phyloP scores from a whole-genome alignment of 2,329 filamentous ascomycete genomes.

The Fusarium decemcellulare region DNA sequence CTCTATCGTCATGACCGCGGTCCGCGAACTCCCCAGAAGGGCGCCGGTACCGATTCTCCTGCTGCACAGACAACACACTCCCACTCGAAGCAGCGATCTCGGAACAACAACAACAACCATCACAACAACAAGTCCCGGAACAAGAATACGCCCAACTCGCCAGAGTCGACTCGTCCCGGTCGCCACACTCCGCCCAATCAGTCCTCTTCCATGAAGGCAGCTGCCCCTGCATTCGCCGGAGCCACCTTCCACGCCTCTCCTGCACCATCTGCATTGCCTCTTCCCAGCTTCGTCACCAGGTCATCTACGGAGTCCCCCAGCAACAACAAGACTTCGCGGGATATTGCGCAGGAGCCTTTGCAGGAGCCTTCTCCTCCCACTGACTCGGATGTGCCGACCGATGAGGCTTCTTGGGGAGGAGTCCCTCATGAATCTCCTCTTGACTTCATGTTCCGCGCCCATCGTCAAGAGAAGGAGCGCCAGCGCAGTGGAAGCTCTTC shows the following conservation, averaged over 20 bases:
- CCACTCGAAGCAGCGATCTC: slow-evolving; percentile 49
- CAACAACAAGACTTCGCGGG: slow-evolving; percentile 53
- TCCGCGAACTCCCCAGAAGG: slow-evolving; percentile 65
- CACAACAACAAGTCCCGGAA: slow-evolving; percentile 49
- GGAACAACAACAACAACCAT: slow-evolving; percentile 33
- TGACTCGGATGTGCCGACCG: slow-evolving; percentile 64
- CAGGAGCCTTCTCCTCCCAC: slow-evolving; percentile 67
- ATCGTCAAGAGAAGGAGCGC: slow-evolving; percentile 81
- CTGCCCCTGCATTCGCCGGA: slow-evolving; percentile 82
- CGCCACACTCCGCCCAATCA: slow-evolving; percentile 61
- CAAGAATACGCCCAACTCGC: slow-evolving; percentile 55
- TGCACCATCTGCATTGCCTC: slow-evolving; percentile 88
- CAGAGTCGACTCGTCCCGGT: slow-evolving; percentile 56
- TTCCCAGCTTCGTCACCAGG: slow-evolving; percentile 88
- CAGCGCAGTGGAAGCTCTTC: slow-evolving; percentile 68
- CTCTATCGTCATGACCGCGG: slow-evolving; percentile 52
- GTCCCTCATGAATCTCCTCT: slow-evolving; percentile 78
- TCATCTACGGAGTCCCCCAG: slow-evolving; percentile 76
- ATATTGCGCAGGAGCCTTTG: slow-evolving; percentile 29
- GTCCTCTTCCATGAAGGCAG: slow-evolving; percentile 59
- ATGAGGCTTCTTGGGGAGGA: slow-evolving; percentile 50
- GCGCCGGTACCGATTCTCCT: slow-evolving; percentile 53
- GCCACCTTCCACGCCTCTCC: slow-evolving; percentile 96
- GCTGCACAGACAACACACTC: slow-evolving; percentile 46
- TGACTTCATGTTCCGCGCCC: slow-evolving; percentile 91